Base-by-base conservation (phyloP, 352 stramenopile genomes). In the Phytophthora boehmeriae region DNA sequence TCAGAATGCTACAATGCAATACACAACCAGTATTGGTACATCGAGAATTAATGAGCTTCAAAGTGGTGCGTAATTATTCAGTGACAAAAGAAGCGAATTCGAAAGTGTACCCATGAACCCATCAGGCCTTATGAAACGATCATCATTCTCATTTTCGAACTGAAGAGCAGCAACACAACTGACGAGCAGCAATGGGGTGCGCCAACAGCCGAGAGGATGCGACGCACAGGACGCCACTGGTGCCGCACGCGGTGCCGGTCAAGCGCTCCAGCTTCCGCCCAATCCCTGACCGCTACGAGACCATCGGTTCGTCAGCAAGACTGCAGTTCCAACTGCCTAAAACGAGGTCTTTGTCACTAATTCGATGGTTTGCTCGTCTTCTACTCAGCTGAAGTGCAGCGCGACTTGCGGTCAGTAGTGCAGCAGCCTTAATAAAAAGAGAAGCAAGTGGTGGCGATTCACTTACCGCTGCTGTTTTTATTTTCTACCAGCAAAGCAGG, bases 201-300 rank as follows among this genome's bases (percentile, higher is more conserved):
- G 44, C 11, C 4, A 60, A 42, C 41, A 75, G 62, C 48, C 50
- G 46, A 8, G 57, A 63, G 19, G 23, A 17, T 27, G 11, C 35
- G 5, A 27, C 53, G 23, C 9, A 28, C 9, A 23, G 46, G 46
- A n/a, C 61, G 34, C 36, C 25, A 2, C 23, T 8, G n/a, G 14
- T 57, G 4, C 54, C 27, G 0, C 25, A 22, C 1, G n/a, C 28
- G 0, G 6, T 48, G 8, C 36, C 28, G 22, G 5, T 34, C 41
- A 66, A 66, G 35, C 62, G 62, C 42, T 51, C 54, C 2, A 61
- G 19, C 32, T 88, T 88, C 66, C 59, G 68, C 0, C 60, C 68
- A 10, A 85, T 88, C 25, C 73, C 71, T 0, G 78, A 88, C 65
- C 72, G 73, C 59, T 88, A 86, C 60, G 78, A 88, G 55, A 86